Evolutionary conservation across 345 rosid species (phyloP).

Genomic region (Gossypium herbaceum): DNA sequence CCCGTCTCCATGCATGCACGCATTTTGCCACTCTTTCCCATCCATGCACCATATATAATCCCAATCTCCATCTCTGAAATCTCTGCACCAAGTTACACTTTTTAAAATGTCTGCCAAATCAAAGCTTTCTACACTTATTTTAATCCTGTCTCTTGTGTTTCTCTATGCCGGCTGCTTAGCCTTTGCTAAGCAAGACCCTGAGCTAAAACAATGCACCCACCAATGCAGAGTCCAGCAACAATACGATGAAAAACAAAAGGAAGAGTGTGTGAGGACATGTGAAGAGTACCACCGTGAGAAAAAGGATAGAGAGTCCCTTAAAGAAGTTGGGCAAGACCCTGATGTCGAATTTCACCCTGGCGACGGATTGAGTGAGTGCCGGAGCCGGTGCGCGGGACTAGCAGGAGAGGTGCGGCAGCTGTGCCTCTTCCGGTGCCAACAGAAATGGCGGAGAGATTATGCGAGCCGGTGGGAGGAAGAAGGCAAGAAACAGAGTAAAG

Average conservation of each 20-base stretch:
- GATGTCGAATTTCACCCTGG: neutral
- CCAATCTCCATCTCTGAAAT: neutral
- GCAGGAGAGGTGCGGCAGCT: constrained; percentile 18
- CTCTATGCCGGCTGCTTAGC: constrained; percentile 23
- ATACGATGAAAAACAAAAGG: constrained; percentile 22
- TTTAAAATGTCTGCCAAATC: constrained; percentile 16
- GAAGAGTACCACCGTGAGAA: constrained; percentile 32
- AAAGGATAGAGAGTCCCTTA: constrained; percentile 10
- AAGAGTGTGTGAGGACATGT: constrained; percentile 28
- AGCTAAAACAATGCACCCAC: constrained; percentile 42
- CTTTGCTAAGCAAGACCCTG: constrained; percentile 36
- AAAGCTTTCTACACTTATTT: constrained; percentile 6
- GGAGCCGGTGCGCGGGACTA: constrained; percentile 24
- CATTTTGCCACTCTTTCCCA: neutral
- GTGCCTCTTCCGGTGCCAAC: constrained; percentile 29
- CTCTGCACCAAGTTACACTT: neutral
- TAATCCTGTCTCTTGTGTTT: constrained; percentile 21
- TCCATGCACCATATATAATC: neutral
- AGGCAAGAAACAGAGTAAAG: neutral
- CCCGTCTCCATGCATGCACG: constrained; percentile 16
- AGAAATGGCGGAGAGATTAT: constrained; percentile 16
- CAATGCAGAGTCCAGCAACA: constrained; percentile 41
- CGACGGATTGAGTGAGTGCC: constrained; percentile 29
- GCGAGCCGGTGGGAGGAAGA: constrained; percentile 6
- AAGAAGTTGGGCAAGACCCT: neutral